Conservation (phyloP, 805 yeast species). For the Metschnikowia colocasiae region DNA sequence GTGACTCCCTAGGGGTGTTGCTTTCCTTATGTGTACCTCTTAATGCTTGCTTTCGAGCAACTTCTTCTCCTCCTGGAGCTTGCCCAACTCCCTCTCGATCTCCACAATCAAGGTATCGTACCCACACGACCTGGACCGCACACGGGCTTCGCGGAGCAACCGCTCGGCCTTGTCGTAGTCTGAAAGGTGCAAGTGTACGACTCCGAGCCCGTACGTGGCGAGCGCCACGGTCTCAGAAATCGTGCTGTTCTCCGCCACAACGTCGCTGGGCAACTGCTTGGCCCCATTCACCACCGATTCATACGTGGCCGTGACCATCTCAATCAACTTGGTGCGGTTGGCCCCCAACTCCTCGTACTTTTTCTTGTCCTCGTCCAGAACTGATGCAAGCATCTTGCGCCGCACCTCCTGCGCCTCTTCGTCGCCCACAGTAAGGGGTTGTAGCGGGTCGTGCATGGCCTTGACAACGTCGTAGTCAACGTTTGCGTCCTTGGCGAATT, state of each 20-base stretch:
- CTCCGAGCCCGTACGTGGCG: constrained; percentile 84
- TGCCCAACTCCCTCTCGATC: constrained; percentile 62
- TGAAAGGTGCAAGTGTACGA: constrained; percentile 60
- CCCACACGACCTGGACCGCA: constrained; percentile 64
- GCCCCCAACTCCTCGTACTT: constrained; percentile 19
- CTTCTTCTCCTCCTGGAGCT: constrained; percentile 41
- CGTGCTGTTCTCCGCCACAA: constrained; percentile 17
- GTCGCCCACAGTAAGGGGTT: constrained; percentile 11
- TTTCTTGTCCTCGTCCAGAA: constrained; percentile 27
- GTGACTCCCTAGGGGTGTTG: too few species aligned
- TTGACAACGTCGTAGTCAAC: constrained; percentile 19
- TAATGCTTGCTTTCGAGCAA: constrained; percentile 8
- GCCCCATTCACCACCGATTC: constrained; percentile 34
- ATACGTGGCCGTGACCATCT: constrained; percentile 31
- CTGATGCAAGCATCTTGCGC: constrained; percentile 10
- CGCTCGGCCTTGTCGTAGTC: constrained; percentile 56
- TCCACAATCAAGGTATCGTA: constrained; percentile 59
- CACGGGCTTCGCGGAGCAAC: constrained; percentile 62
- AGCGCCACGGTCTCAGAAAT: constrained; percentile 70
- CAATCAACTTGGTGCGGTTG: constrained; percentile 25
- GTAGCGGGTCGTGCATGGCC: constrained; percentile 18
- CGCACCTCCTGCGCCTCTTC: constrained; percentile 13
- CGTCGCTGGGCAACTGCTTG: constrained; percentile 29
- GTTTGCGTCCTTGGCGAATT: constrained; percentile 25
- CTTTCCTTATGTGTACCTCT: too few species aligned